Evolutionary conservation across 345 rosid genomes (phyloP).

Genomic region (Sisymbrium irio): DNA sequence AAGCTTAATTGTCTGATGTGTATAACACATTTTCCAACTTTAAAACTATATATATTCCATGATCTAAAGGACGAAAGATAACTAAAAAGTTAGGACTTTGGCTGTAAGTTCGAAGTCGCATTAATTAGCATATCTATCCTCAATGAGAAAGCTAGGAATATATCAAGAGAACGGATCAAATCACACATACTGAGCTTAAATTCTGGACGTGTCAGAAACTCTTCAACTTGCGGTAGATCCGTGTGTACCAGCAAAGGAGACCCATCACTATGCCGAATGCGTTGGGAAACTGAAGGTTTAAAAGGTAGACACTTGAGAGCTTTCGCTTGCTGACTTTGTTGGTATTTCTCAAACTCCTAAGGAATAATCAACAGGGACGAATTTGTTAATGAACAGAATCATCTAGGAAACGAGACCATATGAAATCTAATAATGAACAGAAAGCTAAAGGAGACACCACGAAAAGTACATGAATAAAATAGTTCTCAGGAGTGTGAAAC

Average conservation of each 20-base stretch:
- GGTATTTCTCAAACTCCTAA: slow-evolving; percentile 74
- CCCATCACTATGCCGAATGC: slow-evolving; percentile 47
- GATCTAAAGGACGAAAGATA: neutral
- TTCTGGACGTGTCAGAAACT: slow-evolving; percentile 73
- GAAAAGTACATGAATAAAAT: slow-evolving; percentile 62
- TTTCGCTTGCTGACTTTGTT: slow-evolving; percentile 43
- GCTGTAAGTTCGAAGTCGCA: neutral
- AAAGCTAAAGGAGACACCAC: neutral
- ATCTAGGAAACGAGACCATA: neutral
- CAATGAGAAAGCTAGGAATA: neutral
- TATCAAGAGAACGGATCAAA: slow-evolving; percentile 16
- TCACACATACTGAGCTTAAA: slow-evolving; percentile 75
- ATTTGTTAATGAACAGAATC: slow-evolving; percentile 18
- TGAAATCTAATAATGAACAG: neutral
- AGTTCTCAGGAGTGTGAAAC: slow-evolving; percentile 79
- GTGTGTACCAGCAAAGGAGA: slow-evolving; percentile 63
- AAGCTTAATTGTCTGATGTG: too few species aligned
- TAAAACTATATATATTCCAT: too few species aligned
- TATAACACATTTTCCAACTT: too few species aligned
- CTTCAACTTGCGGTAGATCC: slow-evolving; percentile 89
- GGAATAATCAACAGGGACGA: slow-evolving; percentile 20
- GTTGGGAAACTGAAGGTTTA: slow-evolving; percentile 37
- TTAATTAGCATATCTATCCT: neutral
- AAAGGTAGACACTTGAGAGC: slow-evolving; percentile 34
- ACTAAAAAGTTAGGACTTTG: neutral